Base-by-base conservation (phyloP, 2,329 filamentous ascomycete species). In the Sarocladiaceae sp. region DNA sequence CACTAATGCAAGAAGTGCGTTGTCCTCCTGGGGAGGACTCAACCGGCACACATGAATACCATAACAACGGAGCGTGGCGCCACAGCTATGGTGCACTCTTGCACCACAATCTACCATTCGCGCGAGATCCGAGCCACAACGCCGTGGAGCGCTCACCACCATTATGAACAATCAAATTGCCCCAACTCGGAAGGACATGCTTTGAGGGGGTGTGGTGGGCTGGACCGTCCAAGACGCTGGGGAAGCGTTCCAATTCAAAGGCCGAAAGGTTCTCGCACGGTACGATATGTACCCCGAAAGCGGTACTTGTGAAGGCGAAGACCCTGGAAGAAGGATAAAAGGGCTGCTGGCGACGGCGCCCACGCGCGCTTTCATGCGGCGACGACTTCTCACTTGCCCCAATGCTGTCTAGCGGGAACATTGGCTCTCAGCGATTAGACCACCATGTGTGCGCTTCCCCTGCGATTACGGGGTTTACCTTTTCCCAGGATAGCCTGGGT, bases 1-100 rank as follows among this genome's bases (percentile, higher is more conserved):
- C 37, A 15, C 37, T 41, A 41, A 41, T 29, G 37, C 37, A 29
- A 29, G 23, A 41, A 27, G 24, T 41, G 37, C 37, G 37, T 41
- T 13, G n/a, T n/a, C n/a, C n/a, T n/a, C n/a, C n/a, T n/a, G 23
- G 19, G 18, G 23, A 41, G 18, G 37, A 24, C 37, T 41, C 37
- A 24, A 41, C 23, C 18, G 23, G 21, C 37, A 24, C 26, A 41
- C 37, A 41, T n/a, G 37, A n/a, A n/a, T n/a, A n/a, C n/a, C n/a
- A n/a, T n/a, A n/a, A n/a, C n/a, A 29, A 29, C 9, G n/a, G 37
- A 6, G n/a, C 21, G 11, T 19, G 19, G 15, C n/a, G 23, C 12
- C n/a, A 24, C 24, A 24, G 7, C n/a, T 18, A 23, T 29, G 9
- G 23, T 19, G 18, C 21, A 4, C 19, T 39, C 6, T 35, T 18